Evolutionary conservation across 202 grass and related monocot genomes (phyloP), one percentile per base, ranked within the genome.

Genomic region (Saccharum hybrid): DNA sequence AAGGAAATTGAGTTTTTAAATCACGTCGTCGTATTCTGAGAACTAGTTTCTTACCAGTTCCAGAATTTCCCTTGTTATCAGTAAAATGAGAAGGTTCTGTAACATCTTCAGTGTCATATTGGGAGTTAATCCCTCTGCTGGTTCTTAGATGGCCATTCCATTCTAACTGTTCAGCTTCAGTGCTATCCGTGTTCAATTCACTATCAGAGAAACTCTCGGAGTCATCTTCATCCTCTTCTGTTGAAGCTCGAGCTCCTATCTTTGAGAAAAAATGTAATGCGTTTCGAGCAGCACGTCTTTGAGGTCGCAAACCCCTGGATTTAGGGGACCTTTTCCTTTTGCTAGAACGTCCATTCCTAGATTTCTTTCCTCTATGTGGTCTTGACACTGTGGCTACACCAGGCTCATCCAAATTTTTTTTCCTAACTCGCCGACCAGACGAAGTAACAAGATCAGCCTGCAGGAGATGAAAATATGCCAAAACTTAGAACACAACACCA

Each of bases 401-500:
- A 74, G 83, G 78, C 59, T 92, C 93, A 80, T 93, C 92, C 52
- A 95, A 76, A 59, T 82, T 93, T 83, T 79, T 89, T 88, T 88
- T 98, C 79, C 90, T 95, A 75, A 98, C 90, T 80, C 83, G 96
- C 68, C 96, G 90, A 83, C 96, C 96, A 85, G 96, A 98, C 63
- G 87, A 88, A 86, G 96, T 98, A 82, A 94, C 68, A 79, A 95
- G 18, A 82, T 85, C 83, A 76, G 54, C 87, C 96, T 98, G 89
- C 34, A 46, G 56, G 74, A 79, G 38, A 88, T 76, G 36, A 66
- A 81, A 81, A 82, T 28, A 61, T 79, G 63, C 34, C 28, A 67
- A 56, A 88, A 28, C 38, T 41, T 71, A 65, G 12, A 81, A 73
- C 21, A 60, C 8, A 62, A 48, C 60, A 84, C 71, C 59, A 46